phyloP scores from a whole-genome alignment of 2,329 filamentous ascomycete genomes.

The Epichloe bromicola region DNA sequence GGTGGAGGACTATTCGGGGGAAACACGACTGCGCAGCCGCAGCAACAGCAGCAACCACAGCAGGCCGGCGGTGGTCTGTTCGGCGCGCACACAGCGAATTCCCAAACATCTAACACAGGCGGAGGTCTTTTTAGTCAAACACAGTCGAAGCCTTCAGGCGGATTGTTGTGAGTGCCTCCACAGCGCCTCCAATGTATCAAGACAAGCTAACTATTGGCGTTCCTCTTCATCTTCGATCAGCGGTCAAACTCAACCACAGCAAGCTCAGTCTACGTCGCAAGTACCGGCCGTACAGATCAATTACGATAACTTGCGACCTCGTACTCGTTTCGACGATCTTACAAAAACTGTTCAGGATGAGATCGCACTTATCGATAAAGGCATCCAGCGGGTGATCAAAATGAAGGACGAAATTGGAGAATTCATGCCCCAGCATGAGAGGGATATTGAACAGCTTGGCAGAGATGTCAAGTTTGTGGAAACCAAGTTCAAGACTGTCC shows the following conservation, averaged over 20 bases:
- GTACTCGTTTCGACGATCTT: conserved; percentile 85
- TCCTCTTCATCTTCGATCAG: conserved; percentile 7
- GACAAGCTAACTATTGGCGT: not conserved
- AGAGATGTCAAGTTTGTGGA: conserved; percentile 36
- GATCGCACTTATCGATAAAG: conserved; percentile 65
- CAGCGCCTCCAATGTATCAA: not conserved
- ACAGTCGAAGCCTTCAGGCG: conserved; percentile 19
- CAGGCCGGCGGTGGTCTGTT: conserved; percentile 18
- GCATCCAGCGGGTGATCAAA: conserved; percentile 68
- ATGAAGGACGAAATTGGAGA: conserved; percentile 66
- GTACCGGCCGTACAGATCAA: conserved; percentile 69
- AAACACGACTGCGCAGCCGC: conserved; percentile 13
- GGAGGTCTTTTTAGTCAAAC: conserved; percentile 21
- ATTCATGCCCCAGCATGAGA: conserved; percentile 45
- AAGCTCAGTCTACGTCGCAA: conserved; percentile 29
- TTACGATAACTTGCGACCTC: conserved; percentile 63
- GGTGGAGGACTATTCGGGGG: conserved; percentile 20
- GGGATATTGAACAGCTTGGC: conserved; percentile 32
- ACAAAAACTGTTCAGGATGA: conserved; percentile 67
- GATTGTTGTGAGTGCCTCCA: conserved; percentile 18
- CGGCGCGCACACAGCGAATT: conserved; percentile 11
- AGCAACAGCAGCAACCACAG: conserved; percentile 16
- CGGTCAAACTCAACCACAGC: conserved; percentile 18
- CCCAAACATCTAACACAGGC: conserved; percentile 7
- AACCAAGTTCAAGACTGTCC: conserved; percentile 32